Base-by-base conservation (phyloP, 495 filamentous ascomycete species). In the Penicillium antarcticum region DNA sequence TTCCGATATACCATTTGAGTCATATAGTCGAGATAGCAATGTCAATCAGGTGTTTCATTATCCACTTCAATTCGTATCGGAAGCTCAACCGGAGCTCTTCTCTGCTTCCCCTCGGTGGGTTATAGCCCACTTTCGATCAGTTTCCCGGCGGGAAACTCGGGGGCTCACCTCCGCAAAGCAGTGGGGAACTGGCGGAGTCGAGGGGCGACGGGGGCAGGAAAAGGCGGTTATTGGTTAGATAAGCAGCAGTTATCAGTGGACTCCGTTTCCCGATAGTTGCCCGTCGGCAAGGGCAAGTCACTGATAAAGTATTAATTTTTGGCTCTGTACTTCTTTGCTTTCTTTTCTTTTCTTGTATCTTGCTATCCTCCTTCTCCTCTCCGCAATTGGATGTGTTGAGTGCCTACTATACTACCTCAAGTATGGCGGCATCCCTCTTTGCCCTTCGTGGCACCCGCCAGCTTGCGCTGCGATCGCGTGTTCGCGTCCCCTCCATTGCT, bases 381-480 rank as follows among this genome's bases (percentile, higher is more conserved):
- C 34, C 41, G 33, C 42, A 26, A 38, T 45, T 53, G 40, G 52
- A 37, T 55, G 42, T 57, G 51, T 52, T 55, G 51, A 58, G 51
- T 52, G 55, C 35, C 51, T 52, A 47, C 47, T 40, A 41, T 55
- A 59, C 42, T 56, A 54, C 53, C 42, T 52, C 45, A 40, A 55
- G 29, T 49, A 71, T 73, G 71, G 72, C 71, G 57, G 67, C 70
- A 42, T 70, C 73, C 41, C 67, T 58, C 60, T 70, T 68, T 65
- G 71, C 68, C 60, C 68, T 74, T 38, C 70, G 71, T 46, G 65
- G 67, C 56, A 51, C 69, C 46, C 73, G 71, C 58, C 73, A 76
- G 63, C 63, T 76, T 37, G 66, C 65, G 16, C 58, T 70, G 48
- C 67, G 71, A 45, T 52, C 70, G 56, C 68, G 69, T 51, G 44